A percentile compares a stretch with the other conserved stretches of the same genome.
Evolutionary conservation across 805 yeast genomes (phyloP).

Genomic region (Ogataea nakhonphanomensis): DNA sequence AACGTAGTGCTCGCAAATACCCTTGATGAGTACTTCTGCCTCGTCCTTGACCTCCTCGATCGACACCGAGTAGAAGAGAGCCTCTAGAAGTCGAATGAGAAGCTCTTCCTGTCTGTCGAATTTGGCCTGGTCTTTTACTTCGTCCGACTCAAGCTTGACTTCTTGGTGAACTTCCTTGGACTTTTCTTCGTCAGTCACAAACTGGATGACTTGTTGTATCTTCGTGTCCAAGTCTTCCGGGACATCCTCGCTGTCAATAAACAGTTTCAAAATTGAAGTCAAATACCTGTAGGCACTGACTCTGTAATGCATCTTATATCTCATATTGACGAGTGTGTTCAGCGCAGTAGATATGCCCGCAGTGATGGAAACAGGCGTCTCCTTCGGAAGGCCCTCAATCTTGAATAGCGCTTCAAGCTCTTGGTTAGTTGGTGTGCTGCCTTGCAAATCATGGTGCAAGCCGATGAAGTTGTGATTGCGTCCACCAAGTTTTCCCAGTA

Average conservation of each 20-base stretch:
- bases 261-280: constrained; percentile 59
- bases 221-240: constrained; percentile 43
- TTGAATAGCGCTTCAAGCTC: constrained; percentile 66
- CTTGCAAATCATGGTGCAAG: constrained; percentile 64
- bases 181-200: constrained; percentile 35
- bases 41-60: constrained; percentile 68
- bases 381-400: constrained; percentile 62
- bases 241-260: constrained; percentile 54
- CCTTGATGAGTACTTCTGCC: constrained; percentile 57
- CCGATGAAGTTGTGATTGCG: constrained; percentile 83
- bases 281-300: constrained; percentile 75
- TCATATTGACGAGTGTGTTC: constrained; percentile 64
- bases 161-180: constrained; percentile 19
- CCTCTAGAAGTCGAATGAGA: constrained; percentile 59
- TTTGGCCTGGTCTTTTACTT: constrained; percentile 44
- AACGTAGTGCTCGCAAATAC: constrained; percentile 75
- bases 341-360: constrained; percentile 82
- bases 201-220: constrained; percentile 48
- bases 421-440: constrained; percentile 53
- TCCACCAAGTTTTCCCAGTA: constrained; percentile 94
- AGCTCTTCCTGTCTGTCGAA: constrained; percentile 63
- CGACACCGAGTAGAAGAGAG: constrained; percentile 72
- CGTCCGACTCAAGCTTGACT: constrained; percentile 35
- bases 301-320: constrained; percentile 62
- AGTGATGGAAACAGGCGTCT: constrained; percentile 72